phyloP scores from a whole-genome alignment of 2,329 filamentous ascomycete species.

The Emmonsiellopsis sp. region DNA sequence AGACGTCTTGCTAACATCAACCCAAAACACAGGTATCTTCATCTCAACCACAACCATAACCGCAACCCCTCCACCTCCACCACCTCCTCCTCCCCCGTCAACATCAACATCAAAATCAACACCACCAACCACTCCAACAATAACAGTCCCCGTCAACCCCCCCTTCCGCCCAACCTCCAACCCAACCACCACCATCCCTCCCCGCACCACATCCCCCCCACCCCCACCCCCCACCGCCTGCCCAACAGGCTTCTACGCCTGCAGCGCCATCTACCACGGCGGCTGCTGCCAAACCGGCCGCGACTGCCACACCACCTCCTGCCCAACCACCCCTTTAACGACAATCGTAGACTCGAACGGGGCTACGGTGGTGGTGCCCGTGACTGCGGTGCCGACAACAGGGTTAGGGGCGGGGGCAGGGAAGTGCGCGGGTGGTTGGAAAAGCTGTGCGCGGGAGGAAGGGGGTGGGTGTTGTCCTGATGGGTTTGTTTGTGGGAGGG shows the following conservation, averaged over 20 bases:
- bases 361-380: slow-evolving; percentile 60
- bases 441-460: slow-evolving; percentile 54
- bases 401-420: slow-evolving; percentile 20
- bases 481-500: slow-evolving; percentile 64
- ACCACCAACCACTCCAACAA: slow-evolving; percentile 23
- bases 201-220: slow-evolving; percentile 17
- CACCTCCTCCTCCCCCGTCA: slow-evolving; percentile 28
- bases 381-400: slow-evolving; percentile 35
- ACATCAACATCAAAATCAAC: slow-evolving; percentile 21
- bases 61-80: slow-evolving; percentile 23
- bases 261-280: slow-evolving; percentile 67
- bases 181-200: slow-evolving; percentile 25
- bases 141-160: slow-evolving; percentile 21
- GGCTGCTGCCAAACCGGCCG: slow-evolving; percentile 85
- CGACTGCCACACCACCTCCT: slow-evolving; percentile 73
- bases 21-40: slow-evolving; percentile 20
- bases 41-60: slow-evolving; percentile 30
- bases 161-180: slow-evolving; percentile 23
- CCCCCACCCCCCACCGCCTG: slow-evolving; percentile 45
- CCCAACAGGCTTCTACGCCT: slow-evolving; percentile 87
- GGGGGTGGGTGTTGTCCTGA: slow-evolving; percentile 77
- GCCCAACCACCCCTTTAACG: slow-evolving; percentile 52
- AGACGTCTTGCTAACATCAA: background rate
- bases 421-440: slow-evolving; percentile 73
- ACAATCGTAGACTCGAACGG: slow-evolving; percentile 58